Conservation (phyloP, 805 yeast species). For the Kregervanrija delftensis region DNA sequence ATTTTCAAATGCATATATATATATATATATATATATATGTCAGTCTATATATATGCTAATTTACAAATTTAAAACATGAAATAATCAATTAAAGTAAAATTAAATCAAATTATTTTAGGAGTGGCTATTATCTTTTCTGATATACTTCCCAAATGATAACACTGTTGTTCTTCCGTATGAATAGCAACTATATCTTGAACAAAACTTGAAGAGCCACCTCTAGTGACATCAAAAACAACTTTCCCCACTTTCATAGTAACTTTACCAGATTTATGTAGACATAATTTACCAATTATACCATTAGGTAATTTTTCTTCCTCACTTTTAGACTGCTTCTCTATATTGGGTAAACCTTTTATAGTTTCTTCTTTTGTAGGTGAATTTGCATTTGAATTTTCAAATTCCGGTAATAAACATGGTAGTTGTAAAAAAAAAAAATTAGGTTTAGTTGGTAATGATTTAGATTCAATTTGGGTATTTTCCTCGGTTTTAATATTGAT, state of each 20-base stretch:
- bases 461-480: too few species aligned
- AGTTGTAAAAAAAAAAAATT: slow-evolving; percentile 24
- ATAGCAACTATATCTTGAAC: slow-evolving; percentile 62
- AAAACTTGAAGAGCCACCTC: slow-evolving; percentile 64
- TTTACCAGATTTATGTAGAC: slow-evolving; percentile 80
- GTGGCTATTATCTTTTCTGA: slow-evolving; percentile 51
- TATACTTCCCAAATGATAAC: slow-evolving; percentile 48
- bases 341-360: not conserved
- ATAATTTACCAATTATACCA: slow-evolving; percentile 68
- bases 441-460: not conserved
- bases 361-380: slow-evolving; percentile 7
- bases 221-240: slow-evolving; percentile 57
- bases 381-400: slow-evolving; percentile 8
- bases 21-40: not conserved
- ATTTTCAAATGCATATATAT: not conserved
- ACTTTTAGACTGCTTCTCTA: not conserved
- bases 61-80: not conserved
- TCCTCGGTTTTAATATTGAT: too few species aligned
- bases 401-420: slow-evolving; percentile 23
- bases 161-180: slow-evolving; percentile 31
- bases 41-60: not conserved
- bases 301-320: slow-evolving; percentile 11
- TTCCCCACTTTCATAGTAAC: slow-evolving; percentile 69
- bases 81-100: slow-evolving; percentile 3
- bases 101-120: slow-evolving; percentile 29